A percentile compares a stretch with the other conserved stretches of the same genome.
Evolutionary conservation across 83 land plant species (phyloP).

Genomic region (Picea mariana): DNA sequence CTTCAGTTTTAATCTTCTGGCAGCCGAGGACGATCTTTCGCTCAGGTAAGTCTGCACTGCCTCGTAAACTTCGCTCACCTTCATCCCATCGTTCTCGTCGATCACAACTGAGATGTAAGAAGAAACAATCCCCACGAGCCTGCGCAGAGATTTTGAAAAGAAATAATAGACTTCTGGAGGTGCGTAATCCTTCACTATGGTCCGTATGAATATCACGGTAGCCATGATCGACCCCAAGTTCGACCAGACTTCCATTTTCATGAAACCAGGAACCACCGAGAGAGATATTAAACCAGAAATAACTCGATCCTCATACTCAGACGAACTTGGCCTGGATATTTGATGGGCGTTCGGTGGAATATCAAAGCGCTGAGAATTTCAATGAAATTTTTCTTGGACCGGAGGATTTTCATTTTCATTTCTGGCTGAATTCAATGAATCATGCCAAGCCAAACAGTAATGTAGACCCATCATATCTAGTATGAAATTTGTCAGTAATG

Average conservation of each 20-base stretch:
- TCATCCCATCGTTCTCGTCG: constrained; percentile 33
- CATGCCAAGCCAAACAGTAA: too few species aligned
- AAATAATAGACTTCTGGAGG: constrained; percentile 22
- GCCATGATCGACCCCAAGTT: constrained; percentile 33
- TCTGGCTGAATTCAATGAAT: too few species aligned
- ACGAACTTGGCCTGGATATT: too few species aligned
- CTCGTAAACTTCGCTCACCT: constrained; percentile 17
- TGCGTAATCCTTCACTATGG: constrained; percentile 27
- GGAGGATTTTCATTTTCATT: too few species aligned
- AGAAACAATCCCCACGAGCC: constrained; percentile 22
- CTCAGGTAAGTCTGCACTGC: constrained; percentile 43
- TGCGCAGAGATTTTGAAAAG: constrained; percentile 14
- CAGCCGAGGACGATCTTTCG: neutral
- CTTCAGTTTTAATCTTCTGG: constrained; percentile 7
- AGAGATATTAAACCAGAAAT: too few species aligned
- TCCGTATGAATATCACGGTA: constrained; percentile 36
- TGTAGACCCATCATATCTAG: too few species aligned
- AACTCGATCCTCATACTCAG: too few species aligned
- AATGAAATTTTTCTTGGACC: too few species aligned
- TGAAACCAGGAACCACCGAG: too few species aligned
- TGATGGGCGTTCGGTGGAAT: too few species aligned
- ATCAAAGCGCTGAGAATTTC: too few species aligned
- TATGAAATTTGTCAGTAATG: too few species aligned
- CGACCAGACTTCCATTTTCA: constrained; percentile 3
- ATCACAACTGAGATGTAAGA: constrained; percentile 39